These are phyloP conservation scores for Kwoniella mangroviensis DNA, from an alignment of 768 basidiomycete species.

Conservation along the genomic window DNA sequence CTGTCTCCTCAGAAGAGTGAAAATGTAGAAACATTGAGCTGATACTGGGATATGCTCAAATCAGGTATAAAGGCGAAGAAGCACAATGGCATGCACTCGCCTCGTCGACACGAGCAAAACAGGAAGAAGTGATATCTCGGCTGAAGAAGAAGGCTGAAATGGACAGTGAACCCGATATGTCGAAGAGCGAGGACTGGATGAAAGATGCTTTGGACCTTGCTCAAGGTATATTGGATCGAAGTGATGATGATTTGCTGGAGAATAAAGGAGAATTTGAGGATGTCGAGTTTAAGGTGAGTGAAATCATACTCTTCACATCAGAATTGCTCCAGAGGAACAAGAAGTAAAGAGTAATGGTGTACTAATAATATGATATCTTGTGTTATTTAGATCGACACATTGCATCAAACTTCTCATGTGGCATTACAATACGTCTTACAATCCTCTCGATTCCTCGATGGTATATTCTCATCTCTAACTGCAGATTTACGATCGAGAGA, in stretches of 20 bases:
- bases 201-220: conserved; percentile 58
- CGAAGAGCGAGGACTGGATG: conserved; percentile 41
- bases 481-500: conserved; percentile 51
- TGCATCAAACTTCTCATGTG: conserved; percentile 46
- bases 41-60: not conserved
- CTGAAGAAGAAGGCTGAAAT: conserved; percentile 27
- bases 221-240: conserved; percentile 45
- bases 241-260: conserved; percentile 38
- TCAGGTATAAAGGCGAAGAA: conserved; percentile 45
- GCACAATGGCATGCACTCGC: conserved; percentile 41
- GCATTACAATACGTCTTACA: conserved; percentile 53
- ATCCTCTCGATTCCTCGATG: conserved; percentile 54
- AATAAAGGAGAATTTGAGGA: conserved; percentile 50
- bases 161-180: conserved; percentile 29
- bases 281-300: conserved; percentile 56
- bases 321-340: conserved; percentile 2
- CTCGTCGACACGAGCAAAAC: conserved; percentile 36
- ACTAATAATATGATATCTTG: not conserved
- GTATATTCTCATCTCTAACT: conserved; percentile 53
- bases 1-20: no score
- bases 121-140: conserved; percentile 30
- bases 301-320: not conserved
- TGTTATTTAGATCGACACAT: conserved; percentile 47
- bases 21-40: not conserved
- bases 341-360: no score